Base-by-base conservation (phyloP, 768 basidiomycete species). In the Boletus rubropictus region DNA sequence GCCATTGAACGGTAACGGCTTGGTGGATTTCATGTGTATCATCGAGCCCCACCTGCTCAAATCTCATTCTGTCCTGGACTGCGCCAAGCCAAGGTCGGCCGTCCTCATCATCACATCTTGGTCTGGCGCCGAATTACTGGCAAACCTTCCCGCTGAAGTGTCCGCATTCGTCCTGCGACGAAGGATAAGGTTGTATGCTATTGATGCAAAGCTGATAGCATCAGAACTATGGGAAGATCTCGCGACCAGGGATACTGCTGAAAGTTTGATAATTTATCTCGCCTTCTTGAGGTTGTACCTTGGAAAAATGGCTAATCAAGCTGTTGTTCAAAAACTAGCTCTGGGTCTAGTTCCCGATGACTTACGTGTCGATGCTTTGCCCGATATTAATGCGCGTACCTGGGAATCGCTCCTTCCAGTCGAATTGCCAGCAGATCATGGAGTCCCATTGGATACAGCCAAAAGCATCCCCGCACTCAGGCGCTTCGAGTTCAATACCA, bases 211-310 rank as follows among this genome's bases (percentile, higher is more conserved):
- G 51, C 63, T 65, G 24, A 63, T 84, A 33, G 79, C 82, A 20
- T 64, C 69, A 18, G 52, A 54, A 24, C 39, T 54, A 28, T 44
- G 20, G 35, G 58, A 62, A 9, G 59, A 64, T n/a, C 62, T 65
- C 12, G 49, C 66, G 4, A 51, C 61, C 8, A 68, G 67, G 46
- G 72, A 76, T 34, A 67, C 71, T 2, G 55, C 78, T 7, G 76
- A 86, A 56, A 73, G 70, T 52, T 65, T 88, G 51, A 60, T 89
- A 29, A 77, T 82, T 35, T 80, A 89, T 56, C 72, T 94, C 24
- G 85, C 87, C 1, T 89, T 97, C 73, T 67, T 97, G 59, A 76
- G 89, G 44, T 73, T 98, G 27, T 98, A 86, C 68, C 71, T 91
- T 33, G 88, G 86, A 24, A 67, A 72, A 41, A 68, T 70, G n/a